phyloP scores from a whole-genome alignment of 1,284 basidiomycete genomes.

The Gomphus bonarii region DNA sequence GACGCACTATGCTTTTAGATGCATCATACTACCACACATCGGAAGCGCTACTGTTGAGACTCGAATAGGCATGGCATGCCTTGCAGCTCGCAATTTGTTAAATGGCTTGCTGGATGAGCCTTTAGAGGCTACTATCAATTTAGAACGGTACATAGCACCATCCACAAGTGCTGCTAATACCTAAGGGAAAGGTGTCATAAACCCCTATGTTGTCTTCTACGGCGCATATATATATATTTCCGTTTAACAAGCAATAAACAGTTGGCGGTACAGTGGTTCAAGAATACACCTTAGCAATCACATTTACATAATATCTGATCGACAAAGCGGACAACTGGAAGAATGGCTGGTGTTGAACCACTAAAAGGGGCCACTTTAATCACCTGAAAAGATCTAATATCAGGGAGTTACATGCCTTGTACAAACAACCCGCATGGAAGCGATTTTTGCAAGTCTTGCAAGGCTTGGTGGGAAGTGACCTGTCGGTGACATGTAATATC shows the following conservation, averaged over 20 bases:
- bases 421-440: slow-evolving; percentile 90
- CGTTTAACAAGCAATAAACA: background rate
- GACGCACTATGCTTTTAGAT: slow-evolving; percentile 31
- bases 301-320: slow-evolving; percentile 49
- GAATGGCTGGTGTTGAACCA: slow-evolving; percentile 92
- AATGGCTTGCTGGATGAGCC: slow-evolving; percentile 27
- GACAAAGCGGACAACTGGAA: slow-evolving; percentile 86
- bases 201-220: too few relatives aligned
- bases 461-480: slow-evolving; percentile 81
- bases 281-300: background rate
- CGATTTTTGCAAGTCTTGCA: slow-evolving; percentile 94
- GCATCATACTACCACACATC: slow-evolving; percentile 80
- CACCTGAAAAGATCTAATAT: slow-evolving; percentile 9
- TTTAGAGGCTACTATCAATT: slow-evolving; percentile 13
- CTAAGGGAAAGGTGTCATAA: background rate
- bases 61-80: slow-evolving; percentile 69
- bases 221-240: background rate
- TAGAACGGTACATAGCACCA: background rate
- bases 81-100: slow-evolving; percentile 59
- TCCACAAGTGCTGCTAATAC: background rate
- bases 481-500: slow-evolving; percentile 88
- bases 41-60: slow-evolving; percentile 86
- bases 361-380: slow-evolving; percentile 25
- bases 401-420: slow-evolving; percentile 48
- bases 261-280: background rate